phyloP scores from a whole-genome alignment of 2,329 filamentous ascomycete species.

The Microdochium bolleyi region DNA sequence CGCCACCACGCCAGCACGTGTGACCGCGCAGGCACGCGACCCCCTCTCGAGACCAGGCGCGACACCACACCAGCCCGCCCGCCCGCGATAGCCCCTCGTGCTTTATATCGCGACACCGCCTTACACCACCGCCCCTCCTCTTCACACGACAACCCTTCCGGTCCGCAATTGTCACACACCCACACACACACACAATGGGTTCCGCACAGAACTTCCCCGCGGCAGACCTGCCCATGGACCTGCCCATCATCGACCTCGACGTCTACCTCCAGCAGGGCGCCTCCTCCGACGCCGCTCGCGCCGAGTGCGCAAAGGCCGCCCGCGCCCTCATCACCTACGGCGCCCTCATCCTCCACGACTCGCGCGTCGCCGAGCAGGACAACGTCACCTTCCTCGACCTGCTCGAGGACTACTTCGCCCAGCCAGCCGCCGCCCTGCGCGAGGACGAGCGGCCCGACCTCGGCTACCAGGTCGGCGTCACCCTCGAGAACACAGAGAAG shows the following conservation, averaged over 20 bases:
- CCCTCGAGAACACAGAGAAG: slow-evolving; percentile 55
- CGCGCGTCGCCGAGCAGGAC: slow-evolving; percentile 45
- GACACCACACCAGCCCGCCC: too few relatives aligned
- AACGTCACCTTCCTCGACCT: slow-evolving; percentile 52
- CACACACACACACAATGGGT: slow-evolving; percentile 8
- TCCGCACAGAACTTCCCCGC: slow-evolving; percentile 15
- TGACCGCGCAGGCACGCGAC: too few relatives aligned
- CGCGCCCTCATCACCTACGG: slow-evolving; percentile 51
- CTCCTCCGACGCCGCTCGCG: slow-evolving; percentile 33
- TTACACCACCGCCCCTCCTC: background rate
- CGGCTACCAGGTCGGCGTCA: slow-evolving; percentile 54
- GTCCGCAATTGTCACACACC: too few relatives aligned
- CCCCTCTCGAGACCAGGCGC: too few relatives aligned
- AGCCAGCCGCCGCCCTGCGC: slow-evolving; percentile 36
- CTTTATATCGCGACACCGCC: background rate
- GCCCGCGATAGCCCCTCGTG: too few relatives aligned
- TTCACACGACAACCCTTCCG: background rate
- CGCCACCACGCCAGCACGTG: too few relatives aligned
- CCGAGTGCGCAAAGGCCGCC: slow-evolving; percentile 46
- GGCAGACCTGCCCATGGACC: slow-evolving; percentile 35
- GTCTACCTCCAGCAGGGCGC: slow-evolving; percentile 38
- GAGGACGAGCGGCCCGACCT: slow-evolving; percentile 49
- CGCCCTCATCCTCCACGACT: slow-evolving; percentile 52
- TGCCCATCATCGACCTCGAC: slow-evolving; percentile 53
- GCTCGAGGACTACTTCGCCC: slow-evolving; percentile 58